Percentiles rank a stretch among this genome's conserved stretches.
Evolutionary conservation across 805 yeast species (phyloP).

Genomic region (Kockiozyma suomiensis): DNA sequence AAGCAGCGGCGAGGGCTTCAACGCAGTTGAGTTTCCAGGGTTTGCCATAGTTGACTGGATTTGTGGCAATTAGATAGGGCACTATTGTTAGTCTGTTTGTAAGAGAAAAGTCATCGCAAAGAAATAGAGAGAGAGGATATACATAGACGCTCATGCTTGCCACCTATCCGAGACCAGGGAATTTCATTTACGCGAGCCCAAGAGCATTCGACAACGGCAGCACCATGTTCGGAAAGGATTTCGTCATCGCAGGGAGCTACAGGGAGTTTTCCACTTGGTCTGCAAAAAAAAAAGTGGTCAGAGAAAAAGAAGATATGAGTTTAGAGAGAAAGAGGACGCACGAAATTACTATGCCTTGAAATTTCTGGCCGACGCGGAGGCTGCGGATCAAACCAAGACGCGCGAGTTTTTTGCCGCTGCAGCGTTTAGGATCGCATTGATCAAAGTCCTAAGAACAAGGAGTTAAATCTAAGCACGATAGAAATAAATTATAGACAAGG

Average conservation of each 20-base stretch:
- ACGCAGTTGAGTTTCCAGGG: conserved; percentile 97
- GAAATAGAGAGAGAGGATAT: background rate
- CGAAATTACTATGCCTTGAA: conserved; percentile 84
- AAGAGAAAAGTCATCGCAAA: background rate
- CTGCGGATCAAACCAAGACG: conserved; percentile 80
- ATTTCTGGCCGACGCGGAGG: conserved; percentile 89
- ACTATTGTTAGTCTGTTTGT: conserved; percentile 39
- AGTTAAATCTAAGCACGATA: background rate
- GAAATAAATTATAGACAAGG: too few species aligned
- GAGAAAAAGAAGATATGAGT: background rate
- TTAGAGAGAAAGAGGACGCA: background rate
- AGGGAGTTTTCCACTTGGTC: conserved; percentile 83
- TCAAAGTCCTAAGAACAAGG: conserved; percentile 70
- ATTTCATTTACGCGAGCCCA: conserved; percentile 98
- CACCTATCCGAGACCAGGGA: conserved; percentile 93
- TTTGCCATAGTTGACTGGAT: conserved; percentile 93
- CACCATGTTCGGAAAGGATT: conserved; percentile 77
- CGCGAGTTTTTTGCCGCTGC: conserved; percentile 92
- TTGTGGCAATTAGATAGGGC: conserved; percentile 94
- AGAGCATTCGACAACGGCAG: conserved; percentile 98
- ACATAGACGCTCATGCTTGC: conserved; percentile 73
- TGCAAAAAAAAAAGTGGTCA: too few species aligned
- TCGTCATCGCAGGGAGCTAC: conserved; percentile 86
- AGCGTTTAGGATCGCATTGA: conserved; percentile 97
- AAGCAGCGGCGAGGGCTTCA: conserved; percentile 96